phyloP scores from a whole-genome alignment of 2,329 filamentous ascomycete genomes.

The Plectosphaerella sp. region DNA sequence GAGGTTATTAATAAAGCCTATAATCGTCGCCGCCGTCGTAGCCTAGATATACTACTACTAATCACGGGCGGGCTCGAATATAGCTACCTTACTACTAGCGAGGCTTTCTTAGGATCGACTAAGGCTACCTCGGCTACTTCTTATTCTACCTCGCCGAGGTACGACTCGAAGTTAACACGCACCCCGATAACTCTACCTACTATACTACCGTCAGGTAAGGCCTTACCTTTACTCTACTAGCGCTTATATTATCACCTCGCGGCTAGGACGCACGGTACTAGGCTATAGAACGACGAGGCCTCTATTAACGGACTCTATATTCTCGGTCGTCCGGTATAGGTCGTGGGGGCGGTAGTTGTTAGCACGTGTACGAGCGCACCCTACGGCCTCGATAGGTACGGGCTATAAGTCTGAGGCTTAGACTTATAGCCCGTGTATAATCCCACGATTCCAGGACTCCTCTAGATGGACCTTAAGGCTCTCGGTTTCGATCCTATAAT shows the following conservation, averaged over 20 bases:
- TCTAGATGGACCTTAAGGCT: no score
- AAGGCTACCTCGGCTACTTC: constrained; percentile 18
- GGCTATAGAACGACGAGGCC: constrained; percentile 3
- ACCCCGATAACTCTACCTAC: constrained; percentile 12
- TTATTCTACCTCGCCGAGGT: constrained; percentile 26
- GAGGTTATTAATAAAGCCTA: constrained; percentile 25
- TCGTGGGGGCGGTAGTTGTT: no score
- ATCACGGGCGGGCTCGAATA: constrained; percentile 38
- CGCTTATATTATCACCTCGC: constrained; percentile 8
- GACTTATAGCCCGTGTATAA: no score
- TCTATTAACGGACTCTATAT: no score
- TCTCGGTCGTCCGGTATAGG: no score
- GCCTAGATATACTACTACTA: constrained; percentile 45
- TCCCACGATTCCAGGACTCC: no score
- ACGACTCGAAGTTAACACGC: constrained; percentile 14
- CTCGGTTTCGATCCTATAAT: no score
- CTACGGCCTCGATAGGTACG: no score
- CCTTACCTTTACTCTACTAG: constrained; percentile 22
- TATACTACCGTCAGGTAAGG: constrained; percentile 22
- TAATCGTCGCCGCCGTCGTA: constrained; percentile 34
- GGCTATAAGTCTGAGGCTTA: no score
- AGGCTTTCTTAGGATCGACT: constrained; percentile 33
- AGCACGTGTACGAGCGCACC: no score
- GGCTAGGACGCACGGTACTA: constrained; percentile 13
- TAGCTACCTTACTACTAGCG: constrained; percentile 34